These are phyloP conservation scores for Apophysomyces variabilis DNA, from an alignment of 371 early-diverging fungal species.

Conservation along the genomic window DNA sequence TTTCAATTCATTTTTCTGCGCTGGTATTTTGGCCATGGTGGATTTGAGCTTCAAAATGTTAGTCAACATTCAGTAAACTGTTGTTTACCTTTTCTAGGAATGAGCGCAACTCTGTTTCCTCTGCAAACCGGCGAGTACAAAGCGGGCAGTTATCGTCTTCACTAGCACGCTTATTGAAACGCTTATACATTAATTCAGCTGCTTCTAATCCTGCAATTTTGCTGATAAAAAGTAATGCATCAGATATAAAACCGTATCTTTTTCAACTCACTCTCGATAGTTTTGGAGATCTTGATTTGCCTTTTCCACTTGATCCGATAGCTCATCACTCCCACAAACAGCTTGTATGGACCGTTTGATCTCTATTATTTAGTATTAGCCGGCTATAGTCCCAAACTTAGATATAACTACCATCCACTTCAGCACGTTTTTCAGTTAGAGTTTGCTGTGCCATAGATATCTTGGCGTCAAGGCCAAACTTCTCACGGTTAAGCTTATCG, in stretches of 20 bases:
- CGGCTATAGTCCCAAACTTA: background rate
- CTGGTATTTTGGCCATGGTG: slow-evolving; percentile 50
- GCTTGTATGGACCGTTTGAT: slow-evolving; percentile 18
- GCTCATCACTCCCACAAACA: slow-evolving; percentile 29
- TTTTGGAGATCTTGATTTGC: slow-evolving; percentile 19
- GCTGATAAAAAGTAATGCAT: slow-evolving; percentile 11
- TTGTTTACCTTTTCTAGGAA: slow-evolving; percentile 57
- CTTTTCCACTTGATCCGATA: slow-evolving; percentile 28
- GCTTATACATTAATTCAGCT: slow-evolving; percentile 61
- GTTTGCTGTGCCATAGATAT: slow-evolving; percentile 40
- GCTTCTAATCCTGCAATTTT: slow-evolving; percentile 37
- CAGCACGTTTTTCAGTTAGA: slow-evolving; percentile 18
- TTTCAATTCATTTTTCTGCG: slow-evolving; percentile 41
- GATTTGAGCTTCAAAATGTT: slow-evolving; percentile 29
- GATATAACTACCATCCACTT: slow-evolving; percentile 23
- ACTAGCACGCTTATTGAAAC: slow-evolving; percentile 57
- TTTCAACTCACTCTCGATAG: slow-evolving; percentile 31
- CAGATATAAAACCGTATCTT: background rate
- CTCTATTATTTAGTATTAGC: slow-evolving; percentile 15
- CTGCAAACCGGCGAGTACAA: slow-evolving; percentile 66
- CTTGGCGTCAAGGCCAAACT: slow-evolving; percentile 43
- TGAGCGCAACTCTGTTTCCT: slow-evolving; percentile 47
- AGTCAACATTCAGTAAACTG: slow-evolving; percentile 11
- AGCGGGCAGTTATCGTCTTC: slow-evolving; percentile 68
- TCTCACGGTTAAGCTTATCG: slow-evolving; percentile 17